A percentile compares a stretch with the other conserved stretches of the same genome.
Conservation (phyloP, 371 early-diverging fungal genomes). For the Choanephora cucurbitarum region DNA sequence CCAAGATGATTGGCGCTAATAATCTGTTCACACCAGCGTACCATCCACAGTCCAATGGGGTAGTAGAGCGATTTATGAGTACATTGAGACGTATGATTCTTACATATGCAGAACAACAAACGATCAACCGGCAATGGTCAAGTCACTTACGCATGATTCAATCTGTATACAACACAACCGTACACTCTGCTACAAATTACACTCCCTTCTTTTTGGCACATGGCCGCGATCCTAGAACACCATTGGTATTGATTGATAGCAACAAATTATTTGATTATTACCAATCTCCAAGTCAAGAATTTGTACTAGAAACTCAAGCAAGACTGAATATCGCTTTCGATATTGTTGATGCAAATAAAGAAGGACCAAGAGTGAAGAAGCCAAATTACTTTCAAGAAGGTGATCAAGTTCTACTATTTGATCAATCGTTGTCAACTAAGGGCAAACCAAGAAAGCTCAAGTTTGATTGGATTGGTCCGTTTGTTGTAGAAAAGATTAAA, state of each 20-base stretch:
- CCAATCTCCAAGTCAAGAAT: background rate
- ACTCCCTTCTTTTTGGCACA: constrained; percentile 5
- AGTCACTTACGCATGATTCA: background rate
- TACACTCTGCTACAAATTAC: background rate
- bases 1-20: background rate
- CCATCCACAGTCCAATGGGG: constrained; percentile 11
- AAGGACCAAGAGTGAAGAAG: background rate
- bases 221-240: background rate
- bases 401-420: background rate
- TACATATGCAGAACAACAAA: background rate
- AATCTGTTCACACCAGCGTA: constrained; percentile 5
- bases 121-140: background rate
- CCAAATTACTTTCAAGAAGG: background rate
- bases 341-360: background rate
- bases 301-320: background rate
- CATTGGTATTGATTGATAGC: background rate
- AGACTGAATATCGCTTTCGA: background rate
- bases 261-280: background rate
- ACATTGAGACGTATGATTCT: background rate
- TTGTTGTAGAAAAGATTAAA: background rate
- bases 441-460: background rate
- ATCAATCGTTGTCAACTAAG: background rate
- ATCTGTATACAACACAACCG: constrained; percentile 4
- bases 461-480: background rate
- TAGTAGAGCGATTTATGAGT: constrained; percentile 10